These are phyloP conservation scores for Rhizophlyctis rosea DNA, from an alignment of 192 early-diverging fungal species.

Conservation along the genomic window DNA sequence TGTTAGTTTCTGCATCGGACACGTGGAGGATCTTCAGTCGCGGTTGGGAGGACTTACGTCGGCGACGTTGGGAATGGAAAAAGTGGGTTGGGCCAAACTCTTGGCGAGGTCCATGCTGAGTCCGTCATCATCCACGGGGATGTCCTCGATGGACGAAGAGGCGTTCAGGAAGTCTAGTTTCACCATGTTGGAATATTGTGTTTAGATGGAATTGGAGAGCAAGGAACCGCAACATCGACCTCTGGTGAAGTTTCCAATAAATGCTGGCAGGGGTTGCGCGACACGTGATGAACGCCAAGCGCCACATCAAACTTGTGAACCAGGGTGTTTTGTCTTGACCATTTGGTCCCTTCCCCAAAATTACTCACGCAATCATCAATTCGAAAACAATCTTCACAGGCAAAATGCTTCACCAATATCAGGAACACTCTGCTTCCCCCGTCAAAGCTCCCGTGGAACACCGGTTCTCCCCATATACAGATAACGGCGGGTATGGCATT, in stretches of 20 bases:
- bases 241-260: no score
- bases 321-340: no score
- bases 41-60: constrained; percentile 23
- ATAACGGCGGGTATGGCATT: constrained; percentile 65
- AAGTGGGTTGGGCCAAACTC: constrained; percentile 34
- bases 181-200: constrained; percentile 1
- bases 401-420: background rate
- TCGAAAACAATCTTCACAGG: no score
- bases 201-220: no score
- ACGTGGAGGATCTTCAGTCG: background rate
- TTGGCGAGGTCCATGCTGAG: constrained; percentile 10
- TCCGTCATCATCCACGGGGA: constrained; percentile 8
- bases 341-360: no score
- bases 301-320: no score
- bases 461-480: constrained; percentile 86
- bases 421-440: constrained; percentile 11
- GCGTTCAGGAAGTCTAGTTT: constrained; percentile 30
- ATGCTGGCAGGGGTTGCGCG: no score
- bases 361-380: no score
- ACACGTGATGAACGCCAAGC: no score
- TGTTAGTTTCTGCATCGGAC: background rate
- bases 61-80: constrained; percentile 31
- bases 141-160: background rate
- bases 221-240: no score
- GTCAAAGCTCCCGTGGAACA: constrained; percentile 56